Conservation (phyloP, 495 filamentous ascomycete genomes). For the Aspergillus conjunctus region DNA sequence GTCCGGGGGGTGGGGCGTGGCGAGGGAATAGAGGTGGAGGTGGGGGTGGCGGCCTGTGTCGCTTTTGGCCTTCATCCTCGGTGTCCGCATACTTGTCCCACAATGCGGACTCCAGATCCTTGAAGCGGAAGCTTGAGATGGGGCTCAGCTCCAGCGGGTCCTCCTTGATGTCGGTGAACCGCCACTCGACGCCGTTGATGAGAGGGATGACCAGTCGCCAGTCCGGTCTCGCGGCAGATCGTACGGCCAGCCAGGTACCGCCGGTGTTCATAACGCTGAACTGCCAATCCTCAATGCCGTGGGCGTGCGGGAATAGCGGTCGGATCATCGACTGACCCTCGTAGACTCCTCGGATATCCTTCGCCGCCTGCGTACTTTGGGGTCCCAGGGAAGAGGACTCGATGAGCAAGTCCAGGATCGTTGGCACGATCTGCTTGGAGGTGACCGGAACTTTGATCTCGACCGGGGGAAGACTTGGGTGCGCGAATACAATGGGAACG, state of each 20-base stretch:
- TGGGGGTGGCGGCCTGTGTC: neutral
- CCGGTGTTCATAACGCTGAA: slow-evolving; percentile 56
- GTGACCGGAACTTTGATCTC: slow-evolving; percentile 47
- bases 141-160: slow-evolving; percentile 46
- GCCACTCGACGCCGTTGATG: slow-evolving; percentile 48
- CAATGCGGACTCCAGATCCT: slow-evolving; percentile 37
- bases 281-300: slow-evolving; percentile 49
- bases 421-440: slow-evolving; percentile 51
- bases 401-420: slow-evolving; percentile 52
- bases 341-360: slow-evolving; percentile 45
- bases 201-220: slow-evolving; percentile 51
- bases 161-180: slow-evolving; percentile 44
- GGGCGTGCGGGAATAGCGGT: slow-evolving; percentile 32
- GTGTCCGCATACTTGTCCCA: slow-evolving; percentile 11
- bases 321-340: slow-evolving; percentile 55
- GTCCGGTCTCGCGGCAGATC: slow-evolving; percentile 43
- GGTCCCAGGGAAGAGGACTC: slow-evolving; percentile 44
- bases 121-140: slow-evolving; percentile 38
- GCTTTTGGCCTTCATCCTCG: neutral
- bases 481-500: slow-evolving; percentile 52
- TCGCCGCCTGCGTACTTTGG: slow-evolving; percentile 33
- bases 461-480: slow-evolving; percentile 48
- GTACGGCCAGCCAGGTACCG: slow-evolving; percentile 47
- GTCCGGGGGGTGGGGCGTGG: neutral
- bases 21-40: no score